These are phyloP conservation scores for Candida coleopterorum DNA, from an alignment of 805 yeast genomes.

Conservation along the genomic window DNA sequence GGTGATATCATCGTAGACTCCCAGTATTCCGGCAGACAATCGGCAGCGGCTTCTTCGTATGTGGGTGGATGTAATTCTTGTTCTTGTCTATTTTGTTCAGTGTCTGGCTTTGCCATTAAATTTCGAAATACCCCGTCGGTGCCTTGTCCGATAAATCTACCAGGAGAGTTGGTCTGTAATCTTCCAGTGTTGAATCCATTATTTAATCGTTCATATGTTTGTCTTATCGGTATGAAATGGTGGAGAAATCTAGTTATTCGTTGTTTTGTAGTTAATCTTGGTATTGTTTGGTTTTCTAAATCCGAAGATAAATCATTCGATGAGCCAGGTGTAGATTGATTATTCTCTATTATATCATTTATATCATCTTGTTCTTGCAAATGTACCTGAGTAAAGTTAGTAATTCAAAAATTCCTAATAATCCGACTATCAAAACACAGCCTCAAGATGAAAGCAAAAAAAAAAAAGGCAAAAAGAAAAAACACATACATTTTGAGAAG, in stretches of 20 bases:
- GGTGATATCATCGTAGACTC: conserved; percentile 82
- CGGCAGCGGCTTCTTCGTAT: conserved; percentile 93
- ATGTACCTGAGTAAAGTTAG: no score
- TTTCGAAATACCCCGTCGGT: conserved; percentile 93
- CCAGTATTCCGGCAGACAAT: conserved; percentile 95
- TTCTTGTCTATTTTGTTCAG: conserved; percentile 25
- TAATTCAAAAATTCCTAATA: no score
- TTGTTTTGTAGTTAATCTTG: conserved; percentile 22
- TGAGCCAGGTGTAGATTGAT: neutral
- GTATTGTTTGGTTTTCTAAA: conserved; percentile 25
- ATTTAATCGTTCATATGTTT: conserved; percentile 38
- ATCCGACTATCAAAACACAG: no score
- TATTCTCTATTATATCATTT: neutral
- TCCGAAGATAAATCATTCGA: conserved; percentile 11
- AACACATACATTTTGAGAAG: no score
- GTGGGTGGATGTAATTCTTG: conserved; percentile 69
- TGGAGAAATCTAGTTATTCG: conserved; percentile 28
- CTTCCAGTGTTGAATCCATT: conserved; percentile 40
- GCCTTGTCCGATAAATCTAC: conserved; percentile 41
- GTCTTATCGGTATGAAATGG: conserved; percentile 34
- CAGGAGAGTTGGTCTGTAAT: conserved; percentile 41
- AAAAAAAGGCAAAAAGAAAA: no score
- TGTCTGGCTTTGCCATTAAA: conserved; percentile 83
- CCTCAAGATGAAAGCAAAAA: no score
- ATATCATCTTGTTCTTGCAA: neutral